Evolutionary conservation across 75 land plant genomes (phyloP).

Genomic region (Cupressus sempervirens): DNA sequence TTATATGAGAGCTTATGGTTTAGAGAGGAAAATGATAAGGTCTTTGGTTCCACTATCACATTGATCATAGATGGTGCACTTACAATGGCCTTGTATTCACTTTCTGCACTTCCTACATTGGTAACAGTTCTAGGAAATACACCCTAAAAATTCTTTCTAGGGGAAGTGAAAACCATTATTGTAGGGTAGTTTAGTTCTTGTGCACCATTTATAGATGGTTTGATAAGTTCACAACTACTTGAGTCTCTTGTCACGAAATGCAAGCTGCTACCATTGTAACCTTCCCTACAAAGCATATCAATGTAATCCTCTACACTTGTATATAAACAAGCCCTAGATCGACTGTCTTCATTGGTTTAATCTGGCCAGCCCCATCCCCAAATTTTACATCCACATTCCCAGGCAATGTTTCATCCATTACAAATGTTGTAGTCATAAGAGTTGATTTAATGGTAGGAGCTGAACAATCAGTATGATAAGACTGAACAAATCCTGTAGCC

Average conservation of each 20-base stretch:
- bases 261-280: not conserved
- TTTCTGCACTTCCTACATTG: constrained; percentile 57
- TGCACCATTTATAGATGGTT: not conserved
- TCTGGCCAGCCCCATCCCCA: constrained; percentile 44
- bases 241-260: not conserved
- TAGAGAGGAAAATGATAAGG: constrained; percentile 36
- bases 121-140: constrained; percentile 52
- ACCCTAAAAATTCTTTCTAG: not conserved
- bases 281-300: not conserved
- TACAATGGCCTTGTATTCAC: constrained; percentile 41
- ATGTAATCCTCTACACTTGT: constrained; percentile 7
- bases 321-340: constrained; percentile 44
- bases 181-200: not conserved
- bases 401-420: constrained; percentile 13
- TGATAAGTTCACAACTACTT: not conserved
- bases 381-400: constrained; percentile 23
- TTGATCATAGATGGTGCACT: constrained; percentile 34
- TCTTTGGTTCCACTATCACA: constrained; percentile 37
- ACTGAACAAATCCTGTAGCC: constrained; percentile 42
- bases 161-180: not conserved
- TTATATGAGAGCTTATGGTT: constrained; percentile 52
- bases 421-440: constrained; percentile 38
- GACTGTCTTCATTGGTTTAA: constrained; percentile 27
- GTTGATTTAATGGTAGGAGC: constrained; percentile 46
- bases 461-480: constrained; percentile 36